A percentile compares a stretch with the other conserved stretches of the same genome.
These are phyloP conservation scores for Xylariaceae sp. DNA, from an alignment of 2,329 filamentous ascomycete species.

Conservation along the genomic window DNA sequence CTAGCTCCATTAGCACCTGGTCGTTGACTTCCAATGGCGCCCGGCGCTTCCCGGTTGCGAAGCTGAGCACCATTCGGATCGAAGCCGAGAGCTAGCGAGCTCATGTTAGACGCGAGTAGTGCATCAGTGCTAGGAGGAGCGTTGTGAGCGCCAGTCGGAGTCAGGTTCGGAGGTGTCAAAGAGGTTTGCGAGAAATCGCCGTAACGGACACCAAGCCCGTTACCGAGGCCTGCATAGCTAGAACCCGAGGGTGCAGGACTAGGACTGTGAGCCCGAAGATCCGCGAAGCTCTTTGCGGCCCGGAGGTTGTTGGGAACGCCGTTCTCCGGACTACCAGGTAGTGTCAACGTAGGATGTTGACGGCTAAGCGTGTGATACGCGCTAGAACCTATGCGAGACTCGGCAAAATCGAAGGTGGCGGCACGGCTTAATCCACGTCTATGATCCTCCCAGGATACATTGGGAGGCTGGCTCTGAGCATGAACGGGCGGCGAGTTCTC, in stretches of 20 bases:
- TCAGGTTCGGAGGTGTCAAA: constrained; percentile 32
- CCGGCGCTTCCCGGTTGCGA: constrained; percentile 46
- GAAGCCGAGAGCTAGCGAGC: constrained; percentile 47
- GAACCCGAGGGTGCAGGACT: constrained; percentile 87
- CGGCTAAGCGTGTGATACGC: constrained; percentile 74
- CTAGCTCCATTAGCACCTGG: constrained; percentile 44
- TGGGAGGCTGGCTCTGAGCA: constrained; percentile 50
- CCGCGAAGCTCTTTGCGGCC: constrained; percentile 93
- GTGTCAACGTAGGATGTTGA: constrained; percentile 78
- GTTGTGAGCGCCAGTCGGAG: constrained; percentile 32
- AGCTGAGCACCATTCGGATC: constrained; percentile 38
- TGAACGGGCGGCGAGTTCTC: constrained; percentile 48
- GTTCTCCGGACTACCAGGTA: constrained; percentile 70
- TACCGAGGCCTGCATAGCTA: constrained; percentile 59
- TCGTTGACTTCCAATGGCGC: constrained; percentile 61
- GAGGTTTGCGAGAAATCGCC: constrained; percentile 31
- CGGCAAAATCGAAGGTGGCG: constrained; percentile 95
- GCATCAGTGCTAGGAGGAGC: constrained; percentile 31
- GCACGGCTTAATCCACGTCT: constrained; percentile 84
- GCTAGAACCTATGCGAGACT: constrained; percentile 57
- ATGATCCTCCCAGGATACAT: constrained; percentile 67
- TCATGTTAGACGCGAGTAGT: constrained; percentile 32
- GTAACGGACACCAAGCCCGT: constrained; percentile 39
- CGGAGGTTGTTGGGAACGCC: constrained; percentile 73
- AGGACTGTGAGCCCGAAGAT: constrained; percentile 89